Evolutionary conservation across 257 asterid genomes (phyloP).

Genomic region (Vinca minor): DNA sequence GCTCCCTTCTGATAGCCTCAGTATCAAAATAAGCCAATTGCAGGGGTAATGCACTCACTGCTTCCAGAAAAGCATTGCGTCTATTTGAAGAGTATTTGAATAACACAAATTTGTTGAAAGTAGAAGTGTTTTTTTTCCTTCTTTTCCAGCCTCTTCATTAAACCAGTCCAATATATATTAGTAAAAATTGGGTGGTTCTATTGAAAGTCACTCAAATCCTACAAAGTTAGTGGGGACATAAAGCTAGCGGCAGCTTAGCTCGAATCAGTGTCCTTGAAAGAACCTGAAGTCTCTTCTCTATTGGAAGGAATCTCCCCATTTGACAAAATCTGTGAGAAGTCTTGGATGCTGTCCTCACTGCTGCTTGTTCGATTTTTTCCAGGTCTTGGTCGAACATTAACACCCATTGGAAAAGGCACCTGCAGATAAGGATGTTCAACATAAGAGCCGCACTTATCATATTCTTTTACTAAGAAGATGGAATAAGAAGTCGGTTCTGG

Average conservation of each 20-base stretch:
- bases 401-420: slow-evolving; percentile 99
- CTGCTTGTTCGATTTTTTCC: slow-evolving; percentile 50
- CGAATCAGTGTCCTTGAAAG: slow-evolving; percentile 69
- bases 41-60: slow-evolving; percentile 24
- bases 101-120: too few relatives aligned
- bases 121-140: slow-evolving; percentile 18
- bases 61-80: slow-evolving; percentile 32
- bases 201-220: slow-evolving; percentile 29
- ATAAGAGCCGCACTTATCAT: not conserved
- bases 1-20: slow-evolving; percentile 31
- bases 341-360: slow-evolving; percentile 59
- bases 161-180: slow-evolving; percentile 54
- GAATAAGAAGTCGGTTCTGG: too few relatives aligned
- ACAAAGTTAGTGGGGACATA: slow-evolving; percentile 54
- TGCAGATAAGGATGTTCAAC: slow-evolving; percentile 20
- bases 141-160: slow-evolving; percentile 20
- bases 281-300: slow-evolving; percentile 57
- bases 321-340: slow-evolving; percentile 27
- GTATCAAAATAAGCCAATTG: slow-evolving; percentile 14
- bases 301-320: slow-evolving; percentile 45
- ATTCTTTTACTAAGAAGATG: not conserved
- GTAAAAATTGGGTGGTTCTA: slow-evolving; percentile 48
- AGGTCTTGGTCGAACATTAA: slow-evolving; percentile 65
- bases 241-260: slow-evolving; percentile 31
- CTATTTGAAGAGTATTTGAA: slow-evolving; percentile 27